Conservation (phyloP, 176 grass and related monocot genomes). For the Neostapfia colusana region DNA sequence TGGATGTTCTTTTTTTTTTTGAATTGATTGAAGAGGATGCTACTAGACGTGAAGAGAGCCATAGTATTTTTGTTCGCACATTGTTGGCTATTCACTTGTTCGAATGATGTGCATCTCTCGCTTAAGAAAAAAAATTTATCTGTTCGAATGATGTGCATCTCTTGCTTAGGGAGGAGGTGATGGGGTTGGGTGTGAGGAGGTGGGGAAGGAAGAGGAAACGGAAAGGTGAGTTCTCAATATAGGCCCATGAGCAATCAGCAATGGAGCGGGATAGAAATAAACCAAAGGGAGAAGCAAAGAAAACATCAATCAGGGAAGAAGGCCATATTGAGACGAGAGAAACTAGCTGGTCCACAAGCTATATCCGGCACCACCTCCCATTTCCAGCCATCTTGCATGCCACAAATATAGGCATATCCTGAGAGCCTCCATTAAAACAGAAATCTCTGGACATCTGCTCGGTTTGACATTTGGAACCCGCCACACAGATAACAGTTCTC, state of each 20-base stretch:
- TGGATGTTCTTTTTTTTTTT: too few species aligned
- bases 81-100: slow-evolving; percentile 33
- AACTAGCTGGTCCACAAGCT: slow-evolving; percentile 20
- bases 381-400: slow-evolving; percentile 3
- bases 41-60: neutral
- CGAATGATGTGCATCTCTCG: slow-evolving; percentile 16
- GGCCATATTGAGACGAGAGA: neutral
- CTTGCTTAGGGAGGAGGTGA: too few species aligned
- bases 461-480: slow-evolving; percentile 17
- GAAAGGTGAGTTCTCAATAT: neutral
- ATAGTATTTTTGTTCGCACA: neutral
- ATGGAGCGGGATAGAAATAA: neutral
- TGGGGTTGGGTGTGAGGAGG: too few species aligned
- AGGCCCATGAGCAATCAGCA: neutral
- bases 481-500: slow-evolving; percentile 2
- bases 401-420: slow-evolving; percentile 24
- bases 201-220: too few species aligned
- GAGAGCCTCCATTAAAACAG: slow-evolving; percentile 8
- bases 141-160: too few species aligned
- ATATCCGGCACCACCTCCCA: neutral
- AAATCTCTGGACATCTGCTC: neutral
- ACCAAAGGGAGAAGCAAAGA: neutral
- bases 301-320: neutral
- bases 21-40: neutral
- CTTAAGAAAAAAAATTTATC: neutral